These are phyloP conservation scores for Ophiocordyceps sinensis DNA, from an alignment of 2,329 filamentous ascomycete species.

Conservation along the genomic window DNA sequence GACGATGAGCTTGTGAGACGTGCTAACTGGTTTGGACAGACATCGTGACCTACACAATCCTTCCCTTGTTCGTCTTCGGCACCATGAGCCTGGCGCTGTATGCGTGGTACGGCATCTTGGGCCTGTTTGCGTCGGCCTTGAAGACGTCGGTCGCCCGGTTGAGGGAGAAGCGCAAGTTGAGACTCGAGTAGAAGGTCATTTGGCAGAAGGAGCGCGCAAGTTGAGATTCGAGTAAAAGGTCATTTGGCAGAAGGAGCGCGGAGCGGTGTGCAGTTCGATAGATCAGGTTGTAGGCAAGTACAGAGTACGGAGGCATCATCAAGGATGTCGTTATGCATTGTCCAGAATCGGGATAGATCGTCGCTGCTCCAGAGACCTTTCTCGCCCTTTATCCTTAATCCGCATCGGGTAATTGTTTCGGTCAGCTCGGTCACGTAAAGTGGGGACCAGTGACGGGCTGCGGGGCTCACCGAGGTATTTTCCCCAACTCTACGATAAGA, in stretches of 20 bases:
- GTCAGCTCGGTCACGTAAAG: constrained; percentile 2
- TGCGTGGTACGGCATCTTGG: constrained; percentile 5
- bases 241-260: not conserved
- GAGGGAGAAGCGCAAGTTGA: not conserved
- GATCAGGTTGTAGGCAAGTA: not conserved
- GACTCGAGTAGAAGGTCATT: not conserved
- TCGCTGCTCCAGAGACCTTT: too few relatives aligned
- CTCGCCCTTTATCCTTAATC: too few relatives aligned
- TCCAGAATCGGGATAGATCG: too few relatives aligned
- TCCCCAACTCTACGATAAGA: not conserved
- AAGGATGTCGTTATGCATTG: not conserved
- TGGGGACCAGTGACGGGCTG: constrained; percentile 2
- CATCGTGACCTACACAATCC: constrained; percentile 19
- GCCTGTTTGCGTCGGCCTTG: constrained; percentile 1
- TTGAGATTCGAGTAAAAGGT: not conserved
- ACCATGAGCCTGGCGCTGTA: constrained; percentile 15
- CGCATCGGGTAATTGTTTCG: not conserved
- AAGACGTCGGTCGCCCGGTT: too few relatives aligned
- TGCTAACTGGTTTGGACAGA: constrained; percentile 12
- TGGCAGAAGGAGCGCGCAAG: not conserved
- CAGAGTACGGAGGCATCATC: too few relatives aligned
- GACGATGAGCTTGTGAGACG: not conserved
- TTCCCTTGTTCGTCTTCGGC: constrained; percentile 21
- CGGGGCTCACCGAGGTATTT: constrained; percentile 17
- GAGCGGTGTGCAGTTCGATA: not conserved